Evolutionary conservation across 495 filamentous ascomycete genomes (phyloP), one percentile per base, ranked within the genome.

Genomic region (Bryoglossum gracile): DNA sequence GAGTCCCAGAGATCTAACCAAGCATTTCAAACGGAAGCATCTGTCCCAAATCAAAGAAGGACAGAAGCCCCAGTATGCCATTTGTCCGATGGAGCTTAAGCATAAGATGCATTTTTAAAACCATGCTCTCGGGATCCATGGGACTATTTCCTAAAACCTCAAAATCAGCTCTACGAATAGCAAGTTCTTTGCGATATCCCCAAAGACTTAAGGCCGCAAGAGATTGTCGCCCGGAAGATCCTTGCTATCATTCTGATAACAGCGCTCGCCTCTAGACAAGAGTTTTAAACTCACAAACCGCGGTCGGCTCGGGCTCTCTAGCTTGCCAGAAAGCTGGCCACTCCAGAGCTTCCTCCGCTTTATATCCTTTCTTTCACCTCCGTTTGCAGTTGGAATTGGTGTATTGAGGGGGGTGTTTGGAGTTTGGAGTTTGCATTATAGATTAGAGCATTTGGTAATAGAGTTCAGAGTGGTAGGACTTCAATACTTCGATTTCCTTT

Each of bases 11-110:
- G 56, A 65, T 44, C 50, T 71, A 34, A 66, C 59, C 10, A 71
- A 68, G 50, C 60, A 71, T 46, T 68, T 71, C 18, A 65, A 65
- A 51, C 55, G 59, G 46, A 68, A 68, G 46, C 55, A 70, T 56
- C 53, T 68, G 19, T 2, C 41, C 22, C 41, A 63, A 40, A 53
- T 67, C 37, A 51, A 37, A 34, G 48, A 51, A 47, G 30, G 48
- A 25, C 23, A 51, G 16, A 9, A 13, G 49, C 2, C 47, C 41
- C 5, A 42, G 41, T 56, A 49, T 23, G 18, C 46, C 48, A 26
- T 39, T 13, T 52, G 24, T 57, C 38, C n/a, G 40, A 43, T 63
- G 42, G 9, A 2, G 8, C 48, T 64, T 1, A 28, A 50, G 11
- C 16, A 51, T 40, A 56, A 59, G 50, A 43, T 37, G 50, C 53